A percentile compares a stretch with the other conserved stretches of the same genome.
Conservation (phyloP, 148 eudicot genomes). For the Fallopia convolvulus region DNA sequence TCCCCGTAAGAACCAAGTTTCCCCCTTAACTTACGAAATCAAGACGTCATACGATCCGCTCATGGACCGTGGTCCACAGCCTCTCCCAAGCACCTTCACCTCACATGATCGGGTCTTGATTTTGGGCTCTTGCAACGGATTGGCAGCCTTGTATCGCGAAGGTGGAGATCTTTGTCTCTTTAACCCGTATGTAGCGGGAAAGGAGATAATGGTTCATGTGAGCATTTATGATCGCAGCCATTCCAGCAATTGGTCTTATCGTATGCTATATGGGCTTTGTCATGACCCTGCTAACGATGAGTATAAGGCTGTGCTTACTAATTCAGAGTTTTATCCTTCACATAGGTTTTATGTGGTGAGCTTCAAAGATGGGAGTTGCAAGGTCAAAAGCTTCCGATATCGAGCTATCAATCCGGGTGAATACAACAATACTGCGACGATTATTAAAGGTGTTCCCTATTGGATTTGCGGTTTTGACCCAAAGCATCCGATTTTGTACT, state of each 20-base stretch:
- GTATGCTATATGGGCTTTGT: neutral
- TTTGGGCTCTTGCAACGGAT: neutral
- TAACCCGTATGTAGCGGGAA: neutral
- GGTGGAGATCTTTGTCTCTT: neutral
- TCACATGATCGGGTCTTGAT: neutral
- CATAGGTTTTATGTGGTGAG: neutral
- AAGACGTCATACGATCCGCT: neutral
- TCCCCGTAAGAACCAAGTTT: neutral
- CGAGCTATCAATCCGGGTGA: too few relatives aligned
- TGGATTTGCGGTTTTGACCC: neutral
- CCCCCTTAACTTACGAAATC: neutral
- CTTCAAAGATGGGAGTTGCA: neutral
- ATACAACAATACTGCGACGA: neutral
- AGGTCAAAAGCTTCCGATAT: too few relatives aligned
- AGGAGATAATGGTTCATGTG: neutral
- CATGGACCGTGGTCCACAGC: neutral
- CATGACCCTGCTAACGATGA: neutral
- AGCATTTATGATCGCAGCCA: neutral
- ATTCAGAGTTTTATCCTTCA: neutral
- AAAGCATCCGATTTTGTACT: neutral
- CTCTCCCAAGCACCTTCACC: neutral
- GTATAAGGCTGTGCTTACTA: neutral
- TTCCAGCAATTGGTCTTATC: neutral
- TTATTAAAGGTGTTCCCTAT: neutral
- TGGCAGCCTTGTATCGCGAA: neutral